Evolutionary conservation across 768 basidiomycete species (phyloP), one percentile per base, ranked within the genome.

Genomic region (Boletus rex-veris): DNA sequence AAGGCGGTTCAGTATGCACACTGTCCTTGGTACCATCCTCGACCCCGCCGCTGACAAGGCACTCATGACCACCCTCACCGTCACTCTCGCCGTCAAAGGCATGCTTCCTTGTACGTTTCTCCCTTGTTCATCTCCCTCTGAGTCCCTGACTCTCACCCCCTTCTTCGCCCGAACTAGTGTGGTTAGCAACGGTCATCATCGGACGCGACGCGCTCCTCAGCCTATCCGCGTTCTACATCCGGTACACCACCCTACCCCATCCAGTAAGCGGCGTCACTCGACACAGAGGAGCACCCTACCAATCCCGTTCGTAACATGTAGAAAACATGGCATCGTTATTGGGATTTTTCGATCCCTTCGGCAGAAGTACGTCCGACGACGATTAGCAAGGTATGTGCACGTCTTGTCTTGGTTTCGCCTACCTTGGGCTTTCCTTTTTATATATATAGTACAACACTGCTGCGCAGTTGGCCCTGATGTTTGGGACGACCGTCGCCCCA

Each of bases 1-100:
- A 1, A 78, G 97, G 60, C 80, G 80, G 52, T 98, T 79, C 75
- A 85, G 88, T 26, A 92, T 91, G 88, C 80, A 81, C 48, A 84
- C 91, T 12, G 93, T 98, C n/a, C 77, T 98, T 18, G 97, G 97
- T 18, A 90, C 91, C 9, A 93, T 98, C 53, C 79, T 99, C 12
- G 97, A 99, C 69, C 97, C 97, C 12, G 92, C 96, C 0, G 97
- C 97, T 3, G 97, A 99, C 79, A 99, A 99, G 71, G 78, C 83
- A 11, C 74, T 99, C 40, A 89, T 99, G 88, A 96, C 97, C 2
- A 98, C 95, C 1, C 74, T 99, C 63, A 92, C 91, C 0, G 74
- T 94, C 44, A 88, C 93, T 1, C 73, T 99, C 56, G 84, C 92
- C 0, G 81, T 88, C 79, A 86, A 90, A 59, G 86, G 83, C 19